phyloP scores from a whole-genome alignment of 805 yeast species.

The Myxozyma mucilagina region DNA sequence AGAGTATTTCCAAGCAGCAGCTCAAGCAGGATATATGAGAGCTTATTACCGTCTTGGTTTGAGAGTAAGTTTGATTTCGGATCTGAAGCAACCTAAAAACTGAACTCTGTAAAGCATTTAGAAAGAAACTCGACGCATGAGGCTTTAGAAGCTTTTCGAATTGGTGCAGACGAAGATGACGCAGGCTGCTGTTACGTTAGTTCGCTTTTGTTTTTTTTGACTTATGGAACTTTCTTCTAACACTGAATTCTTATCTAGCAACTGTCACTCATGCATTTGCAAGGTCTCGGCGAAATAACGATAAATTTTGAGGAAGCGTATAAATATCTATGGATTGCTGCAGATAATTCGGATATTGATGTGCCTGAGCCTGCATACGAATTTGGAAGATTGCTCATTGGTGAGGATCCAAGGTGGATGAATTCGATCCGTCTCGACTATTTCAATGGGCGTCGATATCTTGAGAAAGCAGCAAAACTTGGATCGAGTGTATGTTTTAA shows the following conservation, averaged over 20 bases:
- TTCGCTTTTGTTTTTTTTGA: slow-evolving; percentile 38
- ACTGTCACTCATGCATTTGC: neutral
- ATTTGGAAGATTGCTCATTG: slow-evolving; percentile 42
- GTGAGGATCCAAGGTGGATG: slow-evolving; percentile 34
- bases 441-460: slow-evolving; percentile 8
- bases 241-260: neutral
- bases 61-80: slow-evolving; percentile 8
- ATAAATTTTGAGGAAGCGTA: slow-evolving; percentile 36
- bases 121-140: slow-evolving; percentile 36
- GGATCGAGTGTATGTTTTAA: slow-evolving; percentile 37
- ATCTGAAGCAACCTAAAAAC: neutral
- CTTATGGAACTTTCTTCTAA: neutral
- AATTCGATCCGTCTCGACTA: slow-evolving; percentile 3
- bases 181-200: slow-evolving; percentile 43
- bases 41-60: slow-evolving; percentile 44
- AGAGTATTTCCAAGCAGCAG: slow-evolving; percentile 38
- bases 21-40: slow-evolving; percentile 38
- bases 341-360: slow-evolving; percentile 41
- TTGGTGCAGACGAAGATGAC: slow-evolving; percentile 42
- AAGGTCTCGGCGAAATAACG: slow-evolving; percentile 14
- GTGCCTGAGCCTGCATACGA: slow-evolving; percentile 44
- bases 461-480: slow-evolving; percentile 42
- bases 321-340: slow-evolving; percentile 36
- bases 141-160: slow-evolving; percentile 40
- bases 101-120: slow-evolving; percentile 34